Base-by-base conservation (phyloP, 2,329 filamentous ascomycete species). In the Penicillium sp. region DNA sequence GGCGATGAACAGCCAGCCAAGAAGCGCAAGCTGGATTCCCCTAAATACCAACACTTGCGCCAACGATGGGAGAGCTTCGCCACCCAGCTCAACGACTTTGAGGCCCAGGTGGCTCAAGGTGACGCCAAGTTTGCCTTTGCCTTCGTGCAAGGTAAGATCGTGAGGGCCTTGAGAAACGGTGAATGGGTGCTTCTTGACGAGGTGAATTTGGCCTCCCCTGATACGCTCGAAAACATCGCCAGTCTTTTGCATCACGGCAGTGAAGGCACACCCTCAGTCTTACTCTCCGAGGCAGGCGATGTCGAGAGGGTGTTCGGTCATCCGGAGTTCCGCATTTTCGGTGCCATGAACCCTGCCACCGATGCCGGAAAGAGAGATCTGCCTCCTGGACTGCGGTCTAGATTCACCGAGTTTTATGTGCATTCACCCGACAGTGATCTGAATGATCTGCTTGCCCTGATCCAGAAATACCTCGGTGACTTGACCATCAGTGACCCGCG, bases 341-440 rank as follows among this genome's bases (percentile, higher is more conserved):
- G 91, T 48, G 94, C 95, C 27, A 99, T 99, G 94, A 99, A 99
- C 68, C 94, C 94, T 29, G 94, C 94, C 5, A 99, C 94, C 3
- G 94, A 99, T 77, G 87, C 97, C 52, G 94, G 95, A 57, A 99
- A 99, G 76, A 88, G 93, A 52, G 94, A 99, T 72, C 79, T 99
- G 14, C 92, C 93, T 0, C 86, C 90, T 51, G 92, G 93, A 1
- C 85, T 97, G 42, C 83, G 93, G 52, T 96, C 92, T 8, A 85
- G 92, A 46, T 99, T 99, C 69, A 97, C 94, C 0, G 94, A 99
- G 72, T 81, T 99, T 21, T 99, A 96, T 69, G 92, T 99, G 22
- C 86, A 91, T 51, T 94, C 91, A 62, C 93, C 94, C 0, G 94
- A 99, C 69, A 86, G 82, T 55, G 90, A 96, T 58, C 76, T 91